Evolutionary conservation across 768 basidiomycete species (phyloP).

Genomic region (Boletus barrowsii): DNA sequence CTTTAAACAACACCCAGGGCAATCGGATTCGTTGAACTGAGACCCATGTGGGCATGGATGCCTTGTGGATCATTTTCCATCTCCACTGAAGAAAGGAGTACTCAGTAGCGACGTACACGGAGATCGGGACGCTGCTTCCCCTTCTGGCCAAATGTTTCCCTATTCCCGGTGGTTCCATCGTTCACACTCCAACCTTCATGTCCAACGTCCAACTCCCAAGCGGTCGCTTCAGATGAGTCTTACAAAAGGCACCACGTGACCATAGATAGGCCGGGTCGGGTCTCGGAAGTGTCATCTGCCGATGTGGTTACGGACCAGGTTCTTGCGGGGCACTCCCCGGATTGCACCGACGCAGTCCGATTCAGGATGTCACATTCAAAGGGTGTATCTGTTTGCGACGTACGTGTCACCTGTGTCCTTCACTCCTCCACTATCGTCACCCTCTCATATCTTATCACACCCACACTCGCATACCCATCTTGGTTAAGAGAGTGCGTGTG

Average conservation of each 20-base stretch:
- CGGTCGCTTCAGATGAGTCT: too few relatives aligned
- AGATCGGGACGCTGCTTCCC: not conserved
- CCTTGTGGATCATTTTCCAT: not conserved
- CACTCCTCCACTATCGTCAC: not conserved
- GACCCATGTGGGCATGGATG: not conserved
- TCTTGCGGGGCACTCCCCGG: not conserved
- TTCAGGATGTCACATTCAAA: conserved; percentile 1
- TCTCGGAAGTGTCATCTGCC: not conserved
- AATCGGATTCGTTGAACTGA: not conserved
- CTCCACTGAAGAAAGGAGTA: not conserved
- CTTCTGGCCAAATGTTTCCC: too few relatives aligned
- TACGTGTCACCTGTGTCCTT: not conserved
- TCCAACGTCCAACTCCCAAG: too few relatives aligned
- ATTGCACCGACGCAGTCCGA: not conserved
- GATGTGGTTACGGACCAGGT: conserved; percentile 2
- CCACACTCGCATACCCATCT: not conserved
- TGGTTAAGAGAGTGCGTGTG: not conserved
- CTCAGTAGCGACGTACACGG: not conserved
- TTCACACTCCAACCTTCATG: too few relatives aligned
- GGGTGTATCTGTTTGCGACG: not conserved
- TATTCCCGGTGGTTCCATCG: too few relatives aligned
- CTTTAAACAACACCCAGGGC: not conserved
- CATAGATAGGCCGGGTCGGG: not conserved
- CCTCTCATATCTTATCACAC: not conserved
- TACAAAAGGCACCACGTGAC: too few relatives aligned